These are phyloP conservation scores for Ogataea pini DNA, from an alignment of 805 yeast species.

Conservation along the genomic window DNA sequence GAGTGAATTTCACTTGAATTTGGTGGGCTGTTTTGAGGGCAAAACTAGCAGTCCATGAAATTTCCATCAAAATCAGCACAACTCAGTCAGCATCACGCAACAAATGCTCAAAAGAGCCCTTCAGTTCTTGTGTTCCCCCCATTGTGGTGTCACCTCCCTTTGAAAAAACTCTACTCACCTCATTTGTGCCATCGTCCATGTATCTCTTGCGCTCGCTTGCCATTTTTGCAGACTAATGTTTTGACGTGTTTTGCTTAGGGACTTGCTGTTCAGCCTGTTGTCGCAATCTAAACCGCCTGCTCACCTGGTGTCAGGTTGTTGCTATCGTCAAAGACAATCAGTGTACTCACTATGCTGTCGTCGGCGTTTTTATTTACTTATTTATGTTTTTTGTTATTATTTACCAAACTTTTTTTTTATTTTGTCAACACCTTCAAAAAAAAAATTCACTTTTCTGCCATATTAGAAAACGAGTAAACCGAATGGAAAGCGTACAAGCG, in stretches of 20 bases:
- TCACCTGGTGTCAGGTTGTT: conserved; percentile 5
- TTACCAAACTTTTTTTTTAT: conserved; percentile 18
- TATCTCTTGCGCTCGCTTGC: conserved; percentile 28
- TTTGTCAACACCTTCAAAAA: conserved; percentile 20
- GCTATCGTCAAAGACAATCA: not conserved
- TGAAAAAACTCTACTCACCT: conserved; percentile 18
- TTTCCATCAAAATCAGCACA: not conserved
- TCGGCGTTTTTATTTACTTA: conserved; percentile 4
- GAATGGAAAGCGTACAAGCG: too few relatives aligned
- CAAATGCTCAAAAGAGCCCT: not conserved
- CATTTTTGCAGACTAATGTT: conserved; percentile 10
- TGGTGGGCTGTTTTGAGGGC: not conserved
- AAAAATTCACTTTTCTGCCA: conserved; percentile 4
- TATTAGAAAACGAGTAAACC: not conserved
- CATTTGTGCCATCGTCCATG: conserved; percentile 21
- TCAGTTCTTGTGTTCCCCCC: not conserved
- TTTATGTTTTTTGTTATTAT: conserved; percentile 23
- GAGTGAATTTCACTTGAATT: not conserved
- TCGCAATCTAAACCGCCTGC: not conserved
- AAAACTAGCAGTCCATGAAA: not conserved
- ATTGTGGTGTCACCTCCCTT: not conserved
- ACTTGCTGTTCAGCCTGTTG: conserved; percentile 1
- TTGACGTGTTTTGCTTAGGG: not conserved
- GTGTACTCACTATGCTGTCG: not conserved
- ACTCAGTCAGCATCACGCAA: not conserved